Base-by-base conservation (phyloP, 2,329 filamentous ascomycete species). In the Diplodia sapinea region DNA sequence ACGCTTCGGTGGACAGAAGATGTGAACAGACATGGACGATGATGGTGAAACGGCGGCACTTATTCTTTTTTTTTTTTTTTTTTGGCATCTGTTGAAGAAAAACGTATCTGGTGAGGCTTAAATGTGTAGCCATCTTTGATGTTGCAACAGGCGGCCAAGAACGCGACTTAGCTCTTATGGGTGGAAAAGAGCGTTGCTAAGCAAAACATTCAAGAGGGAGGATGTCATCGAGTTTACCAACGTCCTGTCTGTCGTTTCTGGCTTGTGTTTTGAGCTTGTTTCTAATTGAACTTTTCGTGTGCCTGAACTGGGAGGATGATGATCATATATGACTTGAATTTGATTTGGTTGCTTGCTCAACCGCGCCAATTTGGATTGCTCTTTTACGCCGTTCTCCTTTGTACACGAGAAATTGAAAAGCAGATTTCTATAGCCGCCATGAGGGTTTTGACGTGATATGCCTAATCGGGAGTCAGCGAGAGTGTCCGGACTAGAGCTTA, bases 161-260 rank as follows among this genome's bases (percentile, higher is more conserved):
- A 17, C 36, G 59, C 31, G 29, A 51, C 47, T 40, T 20, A 36
- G 13, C 38, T 55, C 55, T 43, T 13, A 20, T 65, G 62, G 62
- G 49, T 8, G 50, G 50, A 51, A 43, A 63, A n/a, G 47, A 63
- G 59, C 47, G 59, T 63, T 63, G 31, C 59, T 49, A 12, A 29
- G 47, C 29, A 33, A 56, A 56, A 29, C 56, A 20, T 20, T 63
- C 29, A 17, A 63, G 11, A 9, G 4, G 59, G 59, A 6, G 17
- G 47, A 29, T n/a, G 26, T 17, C 31, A 38, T 23, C 2, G 38
- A 38, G 20, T 17, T 51, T 63, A 31, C 29, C 15, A 31, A 23
- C 20, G 6, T 31, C 17, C 17, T 50, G 17, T 33, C 12, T 11
- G 13, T 23, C 40, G 29, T 12, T n/a, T 62, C 20, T 33, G 13